Base-by-base conservation (phyloP, 2,329 filamentous ascomycete genomes). In the Colletotrichum tropicicola region DNA sequence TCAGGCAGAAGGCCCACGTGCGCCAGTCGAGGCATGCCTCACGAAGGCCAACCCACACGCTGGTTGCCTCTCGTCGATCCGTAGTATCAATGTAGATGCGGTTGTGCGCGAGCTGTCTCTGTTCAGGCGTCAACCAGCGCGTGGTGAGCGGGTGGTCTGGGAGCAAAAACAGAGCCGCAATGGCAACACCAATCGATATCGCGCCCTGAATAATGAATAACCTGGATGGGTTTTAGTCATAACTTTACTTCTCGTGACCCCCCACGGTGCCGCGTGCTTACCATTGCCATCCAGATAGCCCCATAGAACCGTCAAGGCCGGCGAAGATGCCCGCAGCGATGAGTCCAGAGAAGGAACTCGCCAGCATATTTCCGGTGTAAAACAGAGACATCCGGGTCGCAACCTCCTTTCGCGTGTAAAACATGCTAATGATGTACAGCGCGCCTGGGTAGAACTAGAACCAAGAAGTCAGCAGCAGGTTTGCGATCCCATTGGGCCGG, bases 381-480 rank as follows among this genome's bases (percentile, higher is more conserved):
- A 84, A 73, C 56, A 83, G 77, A 5, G 80, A 76, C 30, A 82
- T 78, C 49, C 80, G 74, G 3, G 77, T 72, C 13, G 78, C 74
- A 23, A 83, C 68, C 69, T 82, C 80, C 68, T 84, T 82, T 27
- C 83, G 77, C 2, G 83, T 87, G 72, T 87, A 88, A 73, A 84
- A 88, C 30, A 83, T 80, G 2, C 80, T 82, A 3, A 87, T 74
- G 45, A 85, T 78, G 53, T 73, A 75, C 1, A 75, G 57, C 1
- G 70, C 74, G 28, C 77, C 74, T 0, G 73, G 74, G 58, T 76
- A 78, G 35, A 79, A 77, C 79, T 2, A 75, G 75, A 0, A 81
- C 66, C n/a, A n/a, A 4, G 78, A 19, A 80, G 75, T 67, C 81
- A 80, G 6, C 80, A 77, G 1, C 75, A 74, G 2, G 77, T 70